Base-by-base conservation (phyloP, 2,329 filamentous ascomycete genomes). In the Drechslerella coelobrocha region DNA sequence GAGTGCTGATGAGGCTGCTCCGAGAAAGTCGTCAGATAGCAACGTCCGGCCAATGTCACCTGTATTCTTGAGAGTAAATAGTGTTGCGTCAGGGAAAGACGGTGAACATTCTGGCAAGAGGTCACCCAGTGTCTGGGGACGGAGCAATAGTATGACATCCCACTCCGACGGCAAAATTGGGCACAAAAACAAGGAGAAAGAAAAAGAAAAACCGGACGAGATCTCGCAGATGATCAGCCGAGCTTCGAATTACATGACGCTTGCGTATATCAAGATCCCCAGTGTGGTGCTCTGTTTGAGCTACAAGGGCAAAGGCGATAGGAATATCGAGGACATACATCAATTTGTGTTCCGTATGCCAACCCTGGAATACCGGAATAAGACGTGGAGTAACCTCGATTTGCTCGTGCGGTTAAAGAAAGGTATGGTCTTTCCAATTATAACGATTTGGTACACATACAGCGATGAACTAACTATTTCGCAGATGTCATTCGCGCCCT, bases 341-440 rank as follows among this genome's bases (percentile, higher is more conserved):
- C 89, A 97, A 77, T 95, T 99, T 75, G 94, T 99, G 52, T 99
- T 99, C 84, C 88, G 91, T 31, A 86, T 99, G 80, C 94, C 94
- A 2, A 89, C 90, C 1, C 88, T 99, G 50, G 94, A 99, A 78
- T 97, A 96, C 81, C 87, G 91, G 73, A 99, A 99, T 83, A 99
- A 99, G 82, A 97, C 92, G 7, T 99, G 94, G 94, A 97, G 92
- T 5, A 99, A 97, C 78, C 84, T 99, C 5, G 94, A 99, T 77
- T 85, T 99, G 8, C 92, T 93, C 0, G 83, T 97, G 51, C 89
- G 92, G 12, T 84, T 99, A 59, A 97, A 99, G 81, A 95, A 92
- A 78, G 92, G 74, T 75, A 74, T n/a, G 62, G 34, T 45, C n/a
- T 12, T 26, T 39, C 31, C 26, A 10, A 41, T 41, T 52, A 37